phyloP scores from a whole-genome alignment of 352 stramenopile genomes.

The Globisporangium sylvaticum region DNA sequence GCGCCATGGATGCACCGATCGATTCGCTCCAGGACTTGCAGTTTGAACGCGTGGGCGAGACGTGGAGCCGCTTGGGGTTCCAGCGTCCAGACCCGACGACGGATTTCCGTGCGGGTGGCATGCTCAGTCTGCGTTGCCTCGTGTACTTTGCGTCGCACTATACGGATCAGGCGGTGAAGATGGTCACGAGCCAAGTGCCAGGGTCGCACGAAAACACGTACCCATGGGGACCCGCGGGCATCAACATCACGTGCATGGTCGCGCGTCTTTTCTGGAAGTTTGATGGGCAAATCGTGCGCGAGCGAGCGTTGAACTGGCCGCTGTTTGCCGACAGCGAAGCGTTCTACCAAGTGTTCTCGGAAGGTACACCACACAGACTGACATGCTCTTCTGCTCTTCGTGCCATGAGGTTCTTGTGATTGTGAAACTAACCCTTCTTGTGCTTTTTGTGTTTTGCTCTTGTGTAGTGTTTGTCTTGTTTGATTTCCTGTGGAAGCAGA shows the following conservation, averaged over 20 bases:
- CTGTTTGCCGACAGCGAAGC: slow-evolving; percentile 63
- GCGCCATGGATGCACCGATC: background rate
- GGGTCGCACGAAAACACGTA: slow-evolving; percentile 81
- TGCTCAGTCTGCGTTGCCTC: slow-evolving; percentile 76
- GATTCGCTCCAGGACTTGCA: slow-evolving; percentile 18
- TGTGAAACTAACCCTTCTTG: slow-evolving; percentile 1
- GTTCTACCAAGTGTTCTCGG: slow-evolving; percentile 76
- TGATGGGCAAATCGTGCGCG: slow-evolving; percentile 63
- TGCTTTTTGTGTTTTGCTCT: slow-evolving; percentile 4
- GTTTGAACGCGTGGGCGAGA: slow-evolving; percentile 71
- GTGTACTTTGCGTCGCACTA: slow-evolving; percentile 79
- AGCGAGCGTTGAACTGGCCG: slow-evolving; percentile 64
- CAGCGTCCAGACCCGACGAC: slow-evolving; percentile 82
- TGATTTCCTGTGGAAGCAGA: slow-evolving; percentile 79
- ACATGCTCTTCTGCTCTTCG: background rate
- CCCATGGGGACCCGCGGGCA: slow-evolving; percentile 76
- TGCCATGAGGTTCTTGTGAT: background rate
- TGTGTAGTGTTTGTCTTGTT: slow-evolving; percentile 75
- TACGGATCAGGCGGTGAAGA: slow-evolving; percentile 57
- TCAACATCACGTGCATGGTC: slow-evolving; percentile 86
- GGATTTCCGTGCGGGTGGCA: slow-evolving; percentile 77
- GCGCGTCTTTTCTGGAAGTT: slow-evolving; percentile 78
- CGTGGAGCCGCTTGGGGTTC: slow-evolving; percentile 80
- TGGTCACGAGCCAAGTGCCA: slow-evolving; percentile 76
- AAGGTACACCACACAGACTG: slow-evolving; percentile 21